Conservation (phyloP, 2,329 filamentous ascomycete species). For the Cordyceps fumosorosea region DNA sequence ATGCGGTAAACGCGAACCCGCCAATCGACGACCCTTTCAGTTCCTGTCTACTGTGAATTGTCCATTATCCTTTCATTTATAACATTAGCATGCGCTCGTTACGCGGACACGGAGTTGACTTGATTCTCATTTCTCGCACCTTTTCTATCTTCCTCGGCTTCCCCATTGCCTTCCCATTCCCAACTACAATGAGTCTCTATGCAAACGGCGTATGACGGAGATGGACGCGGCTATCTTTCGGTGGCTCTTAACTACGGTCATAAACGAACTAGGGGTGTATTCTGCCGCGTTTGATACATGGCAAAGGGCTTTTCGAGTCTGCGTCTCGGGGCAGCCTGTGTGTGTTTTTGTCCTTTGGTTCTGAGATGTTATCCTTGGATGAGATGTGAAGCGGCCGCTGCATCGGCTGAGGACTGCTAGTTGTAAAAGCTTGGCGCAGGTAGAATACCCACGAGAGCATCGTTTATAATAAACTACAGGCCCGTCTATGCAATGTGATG, state of each 20-base stretch:
- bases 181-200: neutral
- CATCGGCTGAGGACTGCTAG: neutral
- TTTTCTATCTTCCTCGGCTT: neutral
- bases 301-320: neutral
- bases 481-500: constrained; percentile 3
- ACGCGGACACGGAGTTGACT: constrained; percentile 2
- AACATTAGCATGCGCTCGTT: constrained; percentile 10
- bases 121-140: neutral
- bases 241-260: neutral
- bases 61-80: constrained; percentile 1
- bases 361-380: neutral
- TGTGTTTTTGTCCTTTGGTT: neutral
- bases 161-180: neutral
- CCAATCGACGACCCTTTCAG: neutral
- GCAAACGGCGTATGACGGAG: neutral
- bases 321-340: neutral
- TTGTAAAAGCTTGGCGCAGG: neutral
- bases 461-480: constrained; percentile 5
- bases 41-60: neutral
- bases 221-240: neutral
- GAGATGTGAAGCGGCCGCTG: neutral
- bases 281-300: neutral
- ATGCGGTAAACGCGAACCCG: constrained; percentile 36
- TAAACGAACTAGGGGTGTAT: neutral
- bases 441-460: constrained; percentile 10